Conservation (phyloP, 768 basidiomycete genomes). For the Pleurotus ostreatus region DNA sequence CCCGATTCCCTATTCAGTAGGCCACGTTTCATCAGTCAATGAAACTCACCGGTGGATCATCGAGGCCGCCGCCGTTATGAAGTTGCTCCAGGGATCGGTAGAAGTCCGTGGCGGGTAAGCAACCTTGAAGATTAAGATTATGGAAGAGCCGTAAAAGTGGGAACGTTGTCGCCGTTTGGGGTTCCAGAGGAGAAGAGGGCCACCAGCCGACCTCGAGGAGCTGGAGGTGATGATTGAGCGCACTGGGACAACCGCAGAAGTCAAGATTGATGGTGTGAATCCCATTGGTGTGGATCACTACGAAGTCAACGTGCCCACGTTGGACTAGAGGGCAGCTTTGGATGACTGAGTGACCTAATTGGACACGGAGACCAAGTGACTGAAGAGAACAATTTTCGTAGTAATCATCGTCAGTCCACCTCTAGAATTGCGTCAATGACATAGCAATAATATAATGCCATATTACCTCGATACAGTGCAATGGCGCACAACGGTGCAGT, state of each 20-base stretch:
- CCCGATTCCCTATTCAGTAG: too few species aligned
- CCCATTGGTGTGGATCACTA: too few species aligned
- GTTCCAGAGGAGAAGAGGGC: constrained; percentile 15
- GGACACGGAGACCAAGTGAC: too few species aligned
- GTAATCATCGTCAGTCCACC: too few species aligned
- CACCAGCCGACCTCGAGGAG: constrained; percentile 10
- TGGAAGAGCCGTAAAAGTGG: constrained; percentile 17
- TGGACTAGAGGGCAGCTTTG: constrained; percentile 9
- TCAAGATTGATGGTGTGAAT: too few species aligned
- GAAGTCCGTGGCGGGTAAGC: constrained; percentile 15
- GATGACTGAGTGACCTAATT: constrained; percentile 15
- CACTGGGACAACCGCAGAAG: too few species aligned
- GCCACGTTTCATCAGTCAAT: too few species aligned
- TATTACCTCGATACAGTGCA: constrained; percentile 17
- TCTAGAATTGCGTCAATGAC: neutral
- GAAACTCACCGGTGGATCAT: too few species aligned
- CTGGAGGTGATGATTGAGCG: constrained; percentile 4
- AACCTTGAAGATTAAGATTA: constrained; percentile 13
- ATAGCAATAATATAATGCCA: neutral
- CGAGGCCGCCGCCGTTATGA: too few species aligned
- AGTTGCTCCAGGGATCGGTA: constrained; percentile 12
- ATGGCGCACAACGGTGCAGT: neutral
- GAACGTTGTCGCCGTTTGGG: constrained; percentile 16
- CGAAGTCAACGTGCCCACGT: neutral
- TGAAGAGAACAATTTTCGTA: too few species aligned